These are phyloP conservation scores for Malus hybrid DNA, from an alignment of 331 rosid genomes.

Conservation along the genomic window DNA sequence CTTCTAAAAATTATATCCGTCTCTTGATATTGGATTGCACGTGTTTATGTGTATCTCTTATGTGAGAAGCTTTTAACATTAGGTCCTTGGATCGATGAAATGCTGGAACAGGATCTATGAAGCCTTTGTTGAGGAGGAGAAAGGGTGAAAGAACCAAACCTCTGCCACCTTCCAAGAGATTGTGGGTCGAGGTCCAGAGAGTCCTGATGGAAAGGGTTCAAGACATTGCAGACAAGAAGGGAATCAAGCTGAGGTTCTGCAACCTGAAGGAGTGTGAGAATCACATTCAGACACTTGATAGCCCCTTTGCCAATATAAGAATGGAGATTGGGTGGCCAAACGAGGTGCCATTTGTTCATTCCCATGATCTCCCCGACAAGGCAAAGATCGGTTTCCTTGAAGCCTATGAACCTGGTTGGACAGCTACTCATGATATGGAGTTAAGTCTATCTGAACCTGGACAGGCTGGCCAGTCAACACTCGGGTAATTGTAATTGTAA, in stretches of 20 bases:
- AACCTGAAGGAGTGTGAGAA: constrained; percentile 91
- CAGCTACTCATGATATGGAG: constrained; percentile 70
- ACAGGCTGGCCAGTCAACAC: constrained; percentile 64
- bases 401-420: constrained; percentile 99
- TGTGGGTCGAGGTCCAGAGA: constrained; percentile 95
- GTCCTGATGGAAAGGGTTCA: constrained; percentile 93
- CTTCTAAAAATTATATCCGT: not conserved
- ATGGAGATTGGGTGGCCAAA: constrained; percentile 95
- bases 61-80: constrained; percentile 74
- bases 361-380: constrained; percentile 92
- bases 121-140: constrained; percentile 60
- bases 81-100: constrained; percentile 98
- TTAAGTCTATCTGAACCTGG: constrained; percentile 58
- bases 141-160: constrained; percentile 80
- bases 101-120: constrained; percentile 99
- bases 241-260: constrained; percentile 95
- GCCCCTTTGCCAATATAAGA: constrained; percentile 89
- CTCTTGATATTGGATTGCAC: constrained; percentile 17
- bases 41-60: constrained; percentile 51
- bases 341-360: constrained; percentile 97
- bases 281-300: constrained; percentile 66
- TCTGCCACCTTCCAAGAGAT: constrained; percentile 94
- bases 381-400: constrained; percentile 95
- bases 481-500: constrained; percentile 56
- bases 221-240: constrained; percentile 96